Base-by-base conservation (phyloP, 1,284 basidiomycete genomes). In the Ganoderma sinense region DNA sequence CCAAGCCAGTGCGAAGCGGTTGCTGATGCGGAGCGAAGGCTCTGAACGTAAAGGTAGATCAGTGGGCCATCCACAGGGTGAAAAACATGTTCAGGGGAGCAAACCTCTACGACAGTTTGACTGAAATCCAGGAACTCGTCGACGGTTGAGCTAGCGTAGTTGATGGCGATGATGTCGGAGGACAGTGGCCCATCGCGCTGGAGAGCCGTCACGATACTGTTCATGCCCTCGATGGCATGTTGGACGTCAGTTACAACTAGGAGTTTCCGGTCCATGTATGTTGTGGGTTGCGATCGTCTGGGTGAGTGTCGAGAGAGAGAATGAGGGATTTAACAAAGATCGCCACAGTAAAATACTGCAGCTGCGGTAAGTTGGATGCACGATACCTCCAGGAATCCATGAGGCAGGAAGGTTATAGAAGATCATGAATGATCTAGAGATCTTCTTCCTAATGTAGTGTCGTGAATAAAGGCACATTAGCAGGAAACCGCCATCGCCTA, bases 121-220 rank as follows among this genome's bases (percentile, higher is more conserved):
- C 64, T 65, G 20, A 13, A 59, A 7, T 31, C 31, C 18, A 39
- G 43, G 60, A 69, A 69, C 11, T 62, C 13, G 7, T 65, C 40
- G 31, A 69, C 64, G 4, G 53, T 66, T 6, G 40, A 26, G 20
- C 61, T 39, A 29, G 68, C 33, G 31, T 66, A 69, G 60, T 59
- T 69, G 20, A 62, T n/a, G 18, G 65, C 68, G n/a, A 69, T 0
- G 41, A 69, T 56, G 23, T 69, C 68, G 18, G 64, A 62, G n/a
- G 64, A 39, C 7, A 66, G 18, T 1, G 68, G 64, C 2, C 18
- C 7, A 41, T 66, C 68, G 2, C 53, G 18, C 51, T 69, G 68
- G 4, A 69, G 68, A 1, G 53, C 20, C 26, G 51, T n/a, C 20
- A 69, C 51, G 16, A 69, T 66, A 10, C 29, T 51, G 56, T 69